These are phyloP conservation scores for Ceratocystis alfenasii DNA, from an alignment of 2,329 filamentous ascomycete species.

Conservation along the genomic window DNA sequence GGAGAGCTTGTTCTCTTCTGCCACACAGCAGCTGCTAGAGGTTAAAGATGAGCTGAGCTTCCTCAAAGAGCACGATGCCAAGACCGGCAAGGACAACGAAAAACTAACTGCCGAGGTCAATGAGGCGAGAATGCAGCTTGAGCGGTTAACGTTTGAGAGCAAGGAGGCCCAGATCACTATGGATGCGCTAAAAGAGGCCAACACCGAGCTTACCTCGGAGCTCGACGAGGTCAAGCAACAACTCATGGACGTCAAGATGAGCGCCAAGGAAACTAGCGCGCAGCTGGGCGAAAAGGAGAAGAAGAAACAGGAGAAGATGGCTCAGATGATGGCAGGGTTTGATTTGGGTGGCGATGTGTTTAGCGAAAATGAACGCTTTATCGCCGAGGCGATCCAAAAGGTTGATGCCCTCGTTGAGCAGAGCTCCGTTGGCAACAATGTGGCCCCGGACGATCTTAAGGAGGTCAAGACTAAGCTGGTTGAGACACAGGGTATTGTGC, in stretches of 20 bases:
- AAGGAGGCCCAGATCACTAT: conserved; percentile 96
- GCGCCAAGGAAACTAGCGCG: conserved; percentile 80
- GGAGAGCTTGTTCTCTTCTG: conserved; percentile 65
- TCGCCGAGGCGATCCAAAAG: conserved; percentile 72
- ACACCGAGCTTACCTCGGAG: conserved; percentile 80
- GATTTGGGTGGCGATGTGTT: conserved; percentile 88
- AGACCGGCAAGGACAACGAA: conserved; percentile 82
- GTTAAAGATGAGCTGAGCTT: conserved; percentile 75
- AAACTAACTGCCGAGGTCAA: conserved; percentile 74
- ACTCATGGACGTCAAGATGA: conserved; percentile 91
- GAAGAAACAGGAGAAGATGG: conserved; percentile 98
- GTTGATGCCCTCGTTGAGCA: conserved; percentile 68
- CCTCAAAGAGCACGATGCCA: conserved; percentile 74
- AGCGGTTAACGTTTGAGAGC: conserved; percentile 88
- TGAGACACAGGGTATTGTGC: conserved; percentile 82
- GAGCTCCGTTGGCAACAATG: conserved; percentile 61
- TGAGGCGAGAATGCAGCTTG: conserved; percentile 90
- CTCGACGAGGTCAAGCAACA: conserved; percentile 94
- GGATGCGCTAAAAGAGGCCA: conserved; percentile 93
- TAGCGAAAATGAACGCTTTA: conserved; percentile 79
- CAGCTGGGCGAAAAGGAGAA: conserved; percentile 94
- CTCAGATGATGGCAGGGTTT: conserved; percentile 99
- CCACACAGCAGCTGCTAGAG: conserved; percentile 70
- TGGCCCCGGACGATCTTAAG: conserved; percentile 70
- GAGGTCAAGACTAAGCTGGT: conserved; percentile 66